Evolutionary conservation across 2,329 filamentous ascomycete genomes (phyloP), one percentile per base, ranked within the genome.

Genomic region (Monosporascus sp.): DNA sequence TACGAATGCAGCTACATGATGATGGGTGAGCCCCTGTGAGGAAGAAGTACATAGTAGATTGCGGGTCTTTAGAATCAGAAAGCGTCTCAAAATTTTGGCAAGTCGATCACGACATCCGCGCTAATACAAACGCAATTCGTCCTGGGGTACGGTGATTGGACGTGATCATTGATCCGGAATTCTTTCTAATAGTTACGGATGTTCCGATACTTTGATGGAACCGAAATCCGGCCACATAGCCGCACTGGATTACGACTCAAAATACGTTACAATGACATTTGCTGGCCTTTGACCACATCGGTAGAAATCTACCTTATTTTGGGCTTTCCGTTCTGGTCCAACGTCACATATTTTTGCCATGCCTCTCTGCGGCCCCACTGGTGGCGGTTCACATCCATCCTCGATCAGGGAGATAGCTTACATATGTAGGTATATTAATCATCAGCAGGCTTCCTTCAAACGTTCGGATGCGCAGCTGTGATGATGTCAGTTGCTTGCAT

Each of bases 101-200:
- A 57, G 62, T 53, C 51, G 63, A 71, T 71, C 69, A 71, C 69
- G 69, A 69, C 63, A 71, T 71, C 65, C 58, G 56, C 68, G 64
- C 69, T 71, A 72, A 56, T 55, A 52, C 54, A 47, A 52, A 63
- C 58, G 59, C 55, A 55, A 58, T 59, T 38, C 54, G 51, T 57
- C 53, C 59, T 51, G 55, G 52, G 53, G 49, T n/a, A 7, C 43
- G 49, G 46, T 68, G 60, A 69, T 68, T 69, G 67, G 66, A 45
- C 49, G 41, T 51, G 43, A 17, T 24, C 17, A 26, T 19, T 17
- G 24, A 46, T 27, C 43, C 31, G 19, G 40, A 20, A 24, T 16
- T 43, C n/a, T 43, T 43, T 24, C 40, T 43, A 2, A 43, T 5
- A 43, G 14, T 9, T 43, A 14, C 22, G 4, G 9, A 43, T 24